Conservation (phyloP, 495 filamentous ascomycete species). For the Penicillium crystallinum region DNA sequence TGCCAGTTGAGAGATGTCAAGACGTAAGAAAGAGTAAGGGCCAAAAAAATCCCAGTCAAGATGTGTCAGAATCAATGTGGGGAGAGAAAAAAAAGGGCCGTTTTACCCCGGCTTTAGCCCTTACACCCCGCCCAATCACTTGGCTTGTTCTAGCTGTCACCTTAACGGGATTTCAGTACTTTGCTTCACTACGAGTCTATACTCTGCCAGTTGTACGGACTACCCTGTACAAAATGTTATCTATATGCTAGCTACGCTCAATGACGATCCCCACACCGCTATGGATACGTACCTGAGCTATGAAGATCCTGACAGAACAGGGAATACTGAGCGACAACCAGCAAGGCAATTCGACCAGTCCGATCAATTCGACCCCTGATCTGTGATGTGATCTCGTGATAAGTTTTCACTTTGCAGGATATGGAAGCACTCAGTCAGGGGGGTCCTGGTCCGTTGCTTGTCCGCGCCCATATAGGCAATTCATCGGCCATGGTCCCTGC, state of each 20-base stretch:
- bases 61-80: not conserved
- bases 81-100: slow-evolving; percentile 1
- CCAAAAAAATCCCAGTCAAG: not conserved
- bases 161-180: no score
- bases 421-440: not conserved
- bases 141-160: no score
- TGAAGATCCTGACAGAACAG: not conserved
- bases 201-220: no score
- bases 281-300: not conserved
- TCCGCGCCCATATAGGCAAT: not conserved
- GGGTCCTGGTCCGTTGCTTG: not conserved
- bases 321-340: not conserved
- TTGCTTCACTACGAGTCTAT: no score
- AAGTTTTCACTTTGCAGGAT: no score
- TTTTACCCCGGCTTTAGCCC: slow-evolving; percentile 1
- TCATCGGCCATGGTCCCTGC: not conserved
- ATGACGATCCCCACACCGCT: not conserved
- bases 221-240: no score
- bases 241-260: not conserved
- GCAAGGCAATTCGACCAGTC: not conserved
- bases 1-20: not conserved
- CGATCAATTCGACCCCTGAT: not conserved
- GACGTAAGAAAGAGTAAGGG: not conserved
- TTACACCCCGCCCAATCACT: not conserved
- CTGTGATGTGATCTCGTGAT: not conserved